These are phyloP conservation scores for Neurospora sp. DNA, from an alignment of 495 filamentous ascomycete genomes.

Conservation along the genomic window DNA sequence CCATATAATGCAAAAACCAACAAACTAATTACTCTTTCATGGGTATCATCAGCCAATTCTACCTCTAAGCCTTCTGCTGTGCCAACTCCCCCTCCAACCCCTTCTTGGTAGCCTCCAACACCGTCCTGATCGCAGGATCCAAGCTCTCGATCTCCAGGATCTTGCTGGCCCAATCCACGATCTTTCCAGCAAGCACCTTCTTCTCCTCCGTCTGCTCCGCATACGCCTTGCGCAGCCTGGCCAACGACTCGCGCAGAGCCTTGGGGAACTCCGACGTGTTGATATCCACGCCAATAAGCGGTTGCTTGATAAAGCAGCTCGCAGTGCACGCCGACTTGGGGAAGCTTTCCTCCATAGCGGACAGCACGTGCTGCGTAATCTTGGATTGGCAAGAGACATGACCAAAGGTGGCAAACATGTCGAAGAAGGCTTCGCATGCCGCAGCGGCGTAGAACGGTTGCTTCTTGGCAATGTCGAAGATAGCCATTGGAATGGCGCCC, in stretches of 20 bases:
- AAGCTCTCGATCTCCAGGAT: conserved; percentile 47
- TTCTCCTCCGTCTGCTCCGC: conserved; percentile 32
- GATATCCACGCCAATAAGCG: conserved; percentile 53
- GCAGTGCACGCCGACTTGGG: conserved; percentile 49
- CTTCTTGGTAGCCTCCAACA: conserved; percentile 45
- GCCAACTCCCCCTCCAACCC: conserved; percentile 14
- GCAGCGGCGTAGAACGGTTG: conserved; percentile 54
- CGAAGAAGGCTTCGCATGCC: conserved; percentile 67
- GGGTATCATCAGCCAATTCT: not conserved
- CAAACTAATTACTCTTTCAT: not conserved
- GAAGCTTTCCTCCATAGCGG: conserved; percentile 46
- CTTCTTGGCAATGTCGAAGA: conserved; percentile 81
- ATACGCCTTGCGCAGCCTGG: conserved; percentile 39
- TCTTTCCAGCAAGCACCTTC: conserved; percentile 41
- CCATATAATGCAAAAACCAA: not conserved
- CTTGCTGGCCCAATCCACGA: conserved; percentile 48
- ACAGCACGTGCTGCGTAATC: conserved; percentile 69
- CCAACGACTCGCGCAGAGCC: conserved; percentile 54
- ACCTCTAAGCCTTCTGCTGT: not conserved
- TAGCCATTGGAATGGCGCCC: conserved; percentile 83
- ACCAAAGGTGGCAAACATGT: conserved; percentile 61
- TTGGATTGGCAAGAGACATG: conserved; percentile 51
- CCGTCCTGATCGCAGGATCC: conserved; percentile 57
- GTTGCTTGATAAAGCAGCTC: conserved; percentile 61
- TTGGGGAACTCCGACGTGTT: conserved; percentile 62